phyloP scores from a whole-genome alignment of 2,329 filamentous ascomycete species.

The Epichloe scottii region DNA sequence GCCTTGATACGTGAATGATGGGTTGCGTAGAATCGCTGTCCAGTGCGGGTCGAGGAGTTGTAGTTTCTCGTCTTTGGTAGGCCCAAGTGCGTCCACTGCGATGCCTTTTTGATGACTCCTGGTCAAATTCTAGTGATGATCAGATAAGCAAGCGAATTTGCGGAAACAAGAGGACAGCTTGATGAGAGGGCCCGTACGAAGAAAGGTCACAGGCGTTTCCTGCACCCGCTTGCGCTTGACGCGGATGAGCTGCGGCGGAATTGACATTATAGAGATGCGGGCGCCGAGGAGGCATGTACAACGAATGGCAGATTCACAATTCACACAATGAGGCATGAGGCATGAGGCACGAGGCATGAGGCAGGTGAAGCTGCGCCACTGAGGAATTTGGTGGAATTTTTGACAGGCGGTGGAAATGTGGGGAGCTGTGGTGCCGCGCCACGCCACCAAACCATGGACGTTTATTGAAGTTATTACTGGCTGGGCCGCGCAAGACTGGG shows the following conservation, averaged over 20 bases:
- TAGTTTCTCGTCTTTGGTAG: constrained; percentile 38
- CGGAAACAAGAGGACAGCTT: constrained; percentile 2
- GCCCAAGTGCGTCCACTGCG: constrained; percentile 38
- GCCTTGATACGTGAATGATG: constrained; percentile 35
- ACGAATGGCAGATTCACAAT: neutral
- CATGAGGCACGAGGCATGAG: neutral
- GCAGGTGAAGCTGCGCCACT: no score
- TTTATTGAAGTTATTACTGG: no score
- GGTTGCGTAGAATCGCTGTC: constrained; percentile 17
- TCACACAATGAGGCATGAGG: neutral
- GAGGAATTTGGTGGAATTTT: neutral
- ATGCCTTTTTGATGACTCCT: constrained; percentile 38
- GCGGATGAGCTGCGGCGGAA: constrained; percentile 45
- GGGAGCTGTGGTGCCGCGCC: neutral
- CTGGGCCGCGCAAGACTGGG: no score
- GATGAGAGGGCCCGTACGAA: constrained; percentile 30
- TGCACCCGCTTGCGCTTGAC: constrained; percentile 49
- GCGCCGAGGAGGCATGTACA: neutral
- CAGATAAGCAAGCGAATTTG: constrained; percentile 4
- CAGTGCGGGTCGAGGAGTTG: constrained; percentile 11
- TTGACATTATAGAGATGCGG: constrained; percentile 31
- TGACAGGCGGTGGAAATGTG: neutral
- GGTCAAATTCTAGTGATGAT: constrained; percentile 33
- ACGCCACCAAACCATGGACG: no score
- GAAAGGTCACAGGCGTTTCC: constrained; percentile 40